phyloP scores from a whole-genome alignment of 768 basidiomycete species.

The Neoboletus brunneissimus region DNA sequence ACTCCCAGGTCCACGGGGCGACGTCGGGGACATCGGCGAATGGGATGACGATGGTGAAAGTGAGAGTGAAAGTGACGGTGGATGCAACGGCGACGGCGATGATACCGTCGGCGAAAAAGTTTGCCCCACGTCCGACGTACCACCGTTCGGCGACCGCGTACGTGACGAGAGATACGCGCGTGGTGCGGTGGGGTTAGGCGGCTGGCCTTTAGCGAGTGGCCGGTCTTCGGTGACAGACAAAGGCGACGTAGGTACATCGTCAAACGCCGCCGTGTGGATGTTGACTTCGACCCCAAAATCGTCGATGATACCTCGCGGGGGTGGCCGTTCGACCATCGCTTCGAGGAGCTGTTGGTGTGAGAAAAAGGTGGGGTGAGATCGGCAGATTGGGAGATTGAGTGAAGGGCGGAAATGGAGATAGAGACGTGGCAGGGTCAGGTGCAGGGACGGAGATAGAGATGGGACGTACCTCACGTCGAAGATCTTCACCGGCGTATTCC shows the following conservation, averaged over 20 bases:
- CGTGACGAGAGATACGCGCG: constrained; percentile 58
- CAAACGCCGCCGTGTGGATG: constrained; percentile 8
- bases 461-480: constrained; percentile 67
- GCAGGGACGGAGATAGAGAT: not conserved
- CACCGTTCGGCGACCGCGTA: constrained; percentile 36
- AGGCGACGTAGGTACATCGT: constrained; percentile 6
- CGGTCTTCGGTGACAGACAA: constrained; percentile 25
- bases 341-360: constrained; percentile 62
- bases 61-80: not conserved
- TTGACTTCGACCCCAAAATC: constrained; percentile 48
- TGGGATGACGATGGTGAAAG: not conserved
- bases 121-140: not conserved
- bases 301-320: constrained; percentile 67
- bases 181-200: constrained; percentile 32
- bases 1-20: not conserved
- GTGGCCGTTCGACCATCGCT: constrained; percentile 83
- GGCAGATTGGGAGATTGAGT: not conserved
- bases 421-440: not conserved
- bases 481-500: constrained; percentile 84
- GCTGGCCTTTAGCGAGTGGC: constrained; percentile 31
- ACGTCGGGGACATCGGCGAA: constrained; percentile 12
- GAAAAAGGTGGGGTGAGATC: not conserved
- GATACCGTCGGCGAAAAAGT: constrained; percentile 27
- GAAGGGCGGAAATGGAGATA: not conserved
- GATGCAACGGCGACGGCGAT: not conserved